These are phyloP conservation scores for Calycina marina DNA, from an alignment of 2,329 filamentous ascomycete species.

Conservation along the genomic window DNA sequence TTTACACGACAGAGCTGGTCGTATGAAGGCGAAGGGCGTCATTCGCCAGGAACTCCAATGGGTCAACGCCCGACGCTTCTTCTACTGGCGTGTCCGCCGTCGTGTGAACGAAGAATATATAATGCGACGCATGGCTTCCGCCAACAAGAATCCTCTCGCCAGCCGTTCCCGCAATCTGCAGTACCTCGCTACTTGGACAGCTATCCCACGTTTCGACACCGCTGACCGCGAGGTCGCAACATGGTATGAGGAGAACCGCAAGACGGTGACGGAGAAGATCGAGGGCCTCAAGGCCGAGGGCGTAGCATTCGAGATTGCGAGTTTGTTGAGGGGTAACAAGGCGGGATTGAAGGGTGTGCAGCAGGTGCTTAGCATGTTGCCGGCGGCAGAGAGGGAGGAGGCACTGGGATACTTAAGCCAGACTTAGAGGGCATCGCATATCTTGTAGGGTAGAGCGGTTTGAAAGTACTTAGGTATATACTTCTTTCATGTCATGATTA, in stretches of 20 bases:
- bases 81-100: constrained; percentile 98
- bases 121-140: constrained; percentile 65
- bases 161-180: constrained; percentile 54
- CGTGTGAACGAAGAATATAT: constrained; percentile 96
- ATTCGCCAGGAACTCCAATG: constrained; percentile 77
- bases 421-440: not conserved
- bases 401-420: constrained; percentile 20
- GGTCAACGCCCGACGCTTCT: constrained; percentile 86
- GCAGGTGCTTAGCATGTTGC: constrained; percentile 73
- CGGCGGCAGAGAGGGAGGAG: constrained; percentile 69
- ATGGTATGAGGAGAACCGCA: constrained; percentile 95
- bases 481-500: too few relatives aligned
- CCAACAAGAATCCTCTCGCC: constrained; percentile 29
- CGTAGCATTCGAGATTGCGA: constrained; percentile 54
- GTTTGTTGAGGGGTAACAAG: constrained; percentile 49
- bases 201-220: constrained; percentile 58
- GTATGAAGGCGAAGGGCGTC: constrained; percentile 95
- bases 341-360: constrained; percentile 73
- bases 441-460: not conserved
- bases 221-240: constrained; percentile 73
- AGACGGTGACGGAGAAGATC: constrained; percentile 69
- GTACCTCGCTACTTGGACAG: constrained; percentile 71
- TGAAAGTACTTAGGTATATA: not conserved
- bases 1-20: constrained; percentile 87
- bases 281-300: constrained; percentile 69